Conservation (phyloP, 768 basidiomycete genomes). For the Tricholoma bakamatsutake region DNA sequence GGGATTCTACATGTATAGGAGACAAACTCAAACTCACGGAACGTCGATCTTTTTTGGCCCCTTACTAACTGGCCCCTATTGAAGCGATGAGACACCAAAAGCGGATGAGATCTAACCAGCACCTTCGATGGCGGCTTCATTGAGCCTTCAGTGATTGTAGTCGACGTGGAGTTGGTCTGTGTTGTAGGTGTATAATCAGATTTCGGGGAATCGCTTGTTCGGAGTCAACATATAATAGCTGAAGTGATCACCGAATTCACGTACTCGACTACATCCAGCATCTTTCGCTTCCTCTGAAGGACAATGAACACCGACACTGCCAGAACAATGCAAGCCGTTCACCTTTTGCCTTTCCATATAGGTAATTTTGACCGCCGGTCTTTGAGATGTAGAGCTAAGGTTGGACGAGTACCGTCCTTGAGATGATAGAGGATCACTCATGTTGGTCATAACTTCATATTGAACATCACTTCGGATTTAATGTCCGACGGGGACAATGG, state of each 20-base stretch:
- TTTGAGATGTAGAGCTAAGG: neutral
- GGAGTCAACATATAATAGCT: neutral
- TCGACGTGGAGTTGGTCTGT: neutral
- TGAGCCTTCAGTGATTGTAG: neutral
- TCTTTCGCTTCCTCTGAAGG: conserved; percentile 20
- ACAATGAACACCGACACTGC: conserved; percentile 6
- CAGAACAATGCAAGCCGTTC: conserved; percentile 4
- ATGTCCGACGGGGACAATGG: conserved; percentile 7
- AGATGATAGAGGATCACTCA: conserved; percentile 11
- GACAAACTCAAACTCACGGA: conserved; percentile 11
- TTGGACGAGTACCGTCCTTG: conserved; percentile 12
- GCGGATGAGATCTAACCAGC: neutral
- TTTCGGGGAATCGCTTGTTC: conserved; percentile 9
- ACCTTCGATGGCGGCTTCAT: neutral
- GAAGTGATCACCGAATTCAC: neutral
- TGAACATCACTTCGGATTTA: neutral
- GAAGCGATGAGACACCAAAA: neutral
- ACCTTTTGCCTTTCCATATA: conserved; percentile 33
- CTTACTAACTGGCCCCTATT: conserved; percentile 17
- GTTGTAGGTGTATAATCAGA: conserved; percentile 2
- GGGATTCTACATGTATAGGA: neutral
- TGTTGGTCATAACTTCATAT: neutral
- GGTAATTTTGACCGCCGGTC: conserved; percentile 21
- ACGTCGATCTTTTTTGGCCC: conserved; percentile 19
- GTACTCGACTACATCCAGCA: conserved; percentile 15